phyloP scores from a whole-genome alignment of 2,329 filamentous ascomycete genomes.

The Neurospora sp. region DNA sequence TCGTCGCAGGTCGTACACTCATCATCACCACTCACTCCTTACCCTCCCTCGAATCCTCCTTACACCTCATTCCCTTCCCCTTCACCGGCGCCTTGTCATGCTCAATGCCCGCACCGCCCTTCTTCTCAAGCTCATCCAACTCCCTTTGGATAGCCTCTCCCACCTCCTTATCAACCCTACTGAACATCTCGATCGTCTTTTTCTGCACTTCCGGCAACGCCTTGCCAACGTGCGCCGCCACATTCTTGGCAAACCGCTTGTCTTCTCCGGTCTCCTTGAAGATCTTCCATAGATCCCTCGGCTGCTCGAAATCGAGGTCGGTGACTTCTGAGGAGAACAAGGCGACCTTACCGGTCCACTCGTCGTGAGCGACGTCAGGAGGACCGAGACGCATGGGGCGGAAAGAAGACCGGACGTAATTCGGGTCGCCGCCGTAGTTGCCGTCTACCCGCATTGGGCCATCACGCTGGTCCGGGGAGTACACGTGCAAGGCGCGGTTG shows the following conservation, averaged over 20 bases:
- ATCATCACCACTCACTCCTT: neutral
- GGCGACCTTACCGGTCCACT: neutral
- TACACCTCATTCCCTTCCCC: neutral
- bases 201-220: neutral
- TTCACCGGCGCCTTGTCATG: neutral
- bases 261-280: neutral
- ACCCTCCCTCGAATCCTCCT: neutral
- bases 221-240: neutral
- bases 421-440: conserved; percentile 36
- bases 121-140: neutral
- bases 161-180: neutral
- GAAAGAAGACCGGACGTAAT: conserved; percentile 23
- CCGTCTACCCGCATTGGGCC: conserved; percentile 24
- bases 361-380: neutral
- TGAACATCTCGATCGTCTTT: neutral
- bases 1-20: neutral
- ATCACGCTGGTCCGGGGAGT: conserved; percentile 30
- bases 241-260: neutral
- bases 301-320: neutral
- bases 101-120: neutral
- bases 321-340: neutral
- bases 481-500: conserved; percentile 29
- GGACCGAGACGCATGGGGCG: neutral
- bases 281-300: neutral
- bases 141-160: neutral